phyloP scores from a whole-genome alignment of 2,329 filamentous ascomycete species.

The Ceratocystis ficicola region DNA sequence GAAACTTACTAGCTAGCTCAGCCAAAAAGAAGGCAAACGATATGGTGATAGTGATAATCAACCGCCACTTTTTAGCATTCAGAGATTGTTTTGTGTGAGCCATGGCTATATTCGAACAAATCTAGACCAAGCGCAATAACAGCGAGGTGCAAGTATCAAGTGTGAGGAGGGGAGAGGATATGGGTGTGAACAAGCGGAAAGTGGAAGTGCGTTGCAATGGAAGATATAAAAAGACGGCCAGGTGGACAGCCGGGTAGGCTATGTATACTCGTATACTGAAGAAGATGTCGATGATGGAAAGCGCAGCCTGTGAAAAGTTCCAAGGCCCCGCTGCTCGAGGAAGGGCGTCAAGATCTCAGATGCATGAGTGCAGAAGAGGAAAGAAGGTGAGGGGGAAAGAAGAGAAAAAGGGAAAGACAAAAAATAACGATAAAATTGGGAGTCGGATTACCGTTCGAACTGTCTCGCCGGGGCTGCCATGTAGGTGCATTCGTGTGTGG shows the following conservation, averaged over 20 bases:
- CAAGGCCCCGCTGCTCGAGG: not conserved
- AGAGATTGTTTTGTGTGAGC: slow-evolving; percentile 27
- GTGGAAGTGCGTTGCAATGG: not conserved
- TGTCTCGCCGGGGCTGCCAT: not conserved
- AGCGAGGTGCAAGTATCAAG: not conserved
- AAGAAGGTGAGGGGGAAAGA: not conserved
- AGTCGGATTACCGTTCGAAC: not conserved
- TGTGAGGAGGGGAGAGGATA: not conserved
- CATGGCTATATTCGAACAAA: slow-evolving; percentile 26
- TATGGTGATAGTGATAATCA: slow-evolving; percentile 38
- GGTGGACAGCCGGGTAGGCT: not conserved
- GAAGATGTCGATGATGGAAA: not conserved
- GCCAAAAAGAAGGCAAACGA: slow-evolving; percentile 41
- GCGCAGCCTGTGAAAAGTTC: not conserved
- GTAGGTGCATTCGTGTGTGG: too few relatives aligned
- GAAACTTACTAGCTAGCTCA: slow-evolving; percentile 37
- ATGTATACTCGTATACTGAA: not conserved
- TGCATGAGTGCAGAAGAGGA: not conserved
- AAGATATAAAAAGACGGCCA: not conserved
- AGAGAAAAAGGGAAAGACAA: not conserved
- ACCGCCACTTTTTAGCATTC: slow-evolving; percentile 34
- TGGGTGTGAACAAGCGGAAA: not conserved
- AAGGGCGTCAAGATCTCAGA: not conserved
- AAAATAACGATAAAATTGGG: not conserved
- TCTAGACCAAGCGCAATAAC: not conserved